A percentile compares a stretch with the other conserved stretches of the same genome.
phyloP scores from a whole-genome alignment of 768 basidiomycete genomes.

The Lentinula boryana region DNA sequence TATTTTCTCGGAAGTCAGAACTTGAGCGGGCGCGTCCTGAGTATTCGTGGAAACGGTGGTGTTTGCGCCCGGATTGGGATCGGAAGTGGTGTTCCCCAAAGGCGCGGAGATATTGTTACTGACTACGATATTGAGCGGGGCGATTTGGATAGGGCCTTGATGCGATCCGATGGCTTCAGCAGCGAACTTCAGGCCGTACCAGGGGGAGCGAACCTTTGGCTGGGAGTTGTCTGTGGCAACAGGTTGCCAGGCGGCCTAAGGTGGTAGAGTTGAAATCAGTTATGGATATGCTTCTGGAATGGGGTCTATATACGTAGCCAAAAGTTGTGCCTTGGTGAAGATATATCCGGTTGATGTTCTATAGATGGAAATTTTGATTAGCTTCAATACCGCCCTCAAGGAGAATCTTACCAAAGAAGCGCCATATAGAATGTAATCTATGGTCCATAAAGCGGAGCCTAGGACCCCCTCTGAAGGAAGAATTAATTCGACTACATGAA shows the following conservation, averaged over 20 bases:
- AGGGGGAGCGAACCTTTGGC: not conserved
- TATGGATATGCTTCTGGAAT: not conserved
- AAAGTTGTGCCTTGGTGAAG: constrained; percentile 4
- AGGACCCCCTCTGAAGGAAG: not conserved
- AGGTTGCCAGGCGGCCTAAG: constrained; percentile 4
- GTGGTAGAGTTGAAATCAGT: not conserved
- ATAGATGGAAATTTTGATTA: not conserved
- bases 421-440: constrained; percentile 1
- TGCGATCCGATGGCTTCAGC: constrained; percentile 1
- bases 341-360: constrained; percentile 2
- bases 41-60: not conserved
- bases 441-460: constrained; percentile 2
- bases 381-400: not conserved
- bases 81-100: not conserved
- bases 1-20: not conserved
- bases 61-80: not conserved
- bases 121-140: not conserved
- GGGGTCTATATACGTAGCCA: not conserved
- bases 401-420: not conserved
- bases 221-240: not conserved
- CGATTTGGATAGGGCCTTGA: constrained; percentile 3
- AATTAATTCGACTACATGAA: not conserved
- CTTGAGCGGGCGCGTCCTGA: not conserved
- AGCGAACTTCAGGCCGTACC: constrained; percentile 2
- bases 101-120: not conserved